Evolutionary conservation across 75 land plant genomes (phyloP).

Genomic region (Sequoiadendron giganteum): DNA sequence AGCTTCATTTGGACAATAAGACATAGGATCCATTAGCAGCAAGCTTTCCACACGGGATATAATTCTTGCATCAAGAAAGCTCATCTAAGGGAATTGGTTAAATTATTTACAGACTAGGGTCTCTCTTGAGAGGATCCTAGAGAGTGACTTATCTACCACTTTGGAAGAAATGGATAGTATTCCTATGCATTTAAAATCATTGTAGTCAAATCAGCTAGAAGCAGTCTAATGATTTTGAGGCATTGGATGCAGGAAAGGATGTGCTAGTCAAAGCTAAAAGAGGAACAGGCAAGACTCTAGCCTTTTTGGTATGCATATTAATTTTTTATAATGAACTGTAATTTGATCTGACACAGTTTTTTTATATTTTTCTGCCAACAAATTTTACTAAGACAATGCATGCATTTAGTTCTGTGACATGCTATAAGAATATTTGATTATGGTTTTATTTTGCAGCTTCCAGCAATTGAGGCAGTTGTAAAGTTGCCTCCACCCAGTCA

Average conservation of each 20-base stretch:
- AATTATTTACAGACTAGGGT: background rate
- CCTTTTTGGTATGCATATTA: slow-evolving; percentile 59
- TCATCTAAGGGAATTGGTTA: background rate
- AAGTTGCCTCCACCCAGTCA: slow-evolving; percentile 26
- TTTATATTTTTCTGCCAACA: background rate
- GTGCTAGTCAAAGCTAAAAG: slow-evolving; percentile 69
- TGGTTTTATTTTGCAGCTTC: slow-evolving; percentile 51
- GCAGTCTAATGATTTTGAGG: background rate
- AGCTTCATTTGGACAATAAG: background rate
- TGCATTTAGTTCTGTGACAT: background rate
- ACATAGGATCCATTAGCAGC: background rate
- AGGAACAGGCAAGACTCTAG: slow-evolving; percentile 77
- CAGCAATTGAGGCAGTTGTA: slow-evolving; percentile 78
- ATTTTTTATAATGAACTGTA: background rate
- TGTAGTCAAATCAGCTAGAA: background rate
- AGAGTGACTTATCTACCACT: background rate
- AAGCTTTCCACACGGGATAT: background rate
- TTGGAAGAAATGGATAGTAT: background rate
- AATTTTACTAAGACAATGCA: background rate
- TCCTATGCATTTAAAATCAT: background rate
- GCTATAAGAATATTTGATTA: background rate
- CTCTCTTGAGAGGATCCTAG: background rate
- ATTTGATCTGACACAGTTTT: slow-evolving; percentile 10
- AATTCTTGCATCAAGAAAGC: background rate
- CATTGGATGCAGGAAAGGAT: slow-evolving; percentile 59